phyloP scores from a whole-genome alignment of 2,329 filamentous ascomycete genomes.

The Sarocladiaceae sp. region DNA sequence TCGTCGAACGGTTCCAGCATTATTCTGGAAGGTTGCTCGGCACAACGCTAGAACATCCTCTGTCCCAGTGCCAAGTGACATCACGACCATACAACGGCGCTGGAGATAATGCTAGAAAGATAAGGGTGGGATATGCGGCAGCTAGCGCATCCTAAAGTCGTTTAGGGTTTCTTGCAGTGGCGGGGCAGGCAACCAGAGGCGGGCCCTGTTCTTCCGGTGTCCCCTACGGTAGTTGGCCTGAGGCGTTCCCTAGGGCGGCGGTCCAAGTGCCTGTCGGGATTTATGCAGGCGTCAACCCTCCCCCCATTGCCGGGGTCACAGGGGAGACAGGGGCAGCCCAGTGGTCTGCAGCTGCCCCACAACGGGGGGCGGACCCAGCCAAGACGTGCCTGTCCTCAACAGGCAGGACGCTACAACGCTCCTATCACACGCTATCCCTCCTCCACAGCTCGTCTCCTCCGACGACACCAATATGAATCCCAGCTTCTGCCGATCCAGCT shows the following conservation, averaged over 20 bases:
- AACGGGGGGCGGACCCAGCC: not conserved
- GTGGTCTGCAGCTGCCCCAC: too few relatives aligned
- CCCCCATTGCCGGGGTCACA: too few relatives aligned
- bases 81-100: slow-evolving; percentile 1
- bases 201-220: not conserved
- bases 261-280: too few relatives aligned
- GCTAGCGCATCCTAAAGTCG: not conserved
- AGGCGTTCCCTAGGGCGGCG: too few relatives aligned
- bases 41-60: not conserved
- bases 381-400: not conserved
- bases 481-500: not conserved
- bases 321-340: too few relatives aligned
- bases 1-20: not conserved
- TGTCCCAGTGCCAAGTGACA: not conserved
- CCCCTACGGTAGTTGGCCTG: too few relatives aligned
- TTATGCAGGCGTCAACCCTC: too few relatives aligned
- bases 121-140: slow-evolving; percentile 1
- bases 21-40: slow-evolving; percentile 2
- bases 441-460: not conserved
- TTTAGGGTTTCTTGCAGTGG: slow-evolving; percentile 4
- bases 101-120: not conserved
- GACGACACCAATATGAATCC: not conserved
- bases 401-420: slow-evolving; percentile 1
- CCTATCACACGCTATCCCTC: not conserved
- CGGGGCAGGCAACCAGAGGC: not conserved